Conservation (phyloP, 768 basidiomycete species). For the Suillus subaureus region DNA sequence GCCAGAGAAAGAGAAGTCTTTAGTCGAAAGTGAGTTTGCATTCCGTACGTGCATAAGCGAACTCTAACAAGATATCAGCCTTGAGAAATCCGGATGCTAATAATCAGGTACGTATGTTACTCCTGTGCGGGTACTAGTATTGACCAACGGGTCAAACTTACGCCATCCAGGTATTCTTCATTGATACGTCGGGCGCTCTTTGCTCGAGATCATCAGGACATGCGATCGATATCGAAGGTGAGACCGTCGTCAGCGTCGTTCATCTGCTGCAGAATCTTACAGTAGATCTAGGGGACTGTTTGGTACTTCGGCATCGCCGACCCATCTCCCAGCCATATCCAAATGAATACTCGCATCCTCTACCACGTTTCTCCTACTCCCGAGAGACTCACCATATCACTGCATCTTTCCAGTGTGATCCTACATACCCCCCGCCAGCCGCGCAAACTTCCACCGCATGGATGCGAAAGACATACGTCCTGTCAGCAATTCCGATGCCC, state of each 20-base stretch:
- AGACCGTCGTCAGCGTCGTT: slow-evolving; percentile 13
- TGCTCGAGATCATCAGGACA: slow-evolving; percentile 82
- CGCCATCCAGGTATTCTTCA: slow-evolving; percentile 70
- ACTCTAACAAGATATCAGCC: slow-evolving; percentile 38
- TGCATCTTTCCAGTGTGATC: slow-evolving; percentile 63
- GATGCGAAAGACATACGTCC: slow-evolving; percentile 59
- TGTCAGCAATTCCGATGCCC: slow-evolving; percentile 67
- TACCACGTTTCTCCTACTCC: slow-evolving; percentile 69
- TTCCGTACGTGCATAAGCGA: not conserved
- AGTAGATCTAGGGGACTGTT: slow-evolving; percentile 50
- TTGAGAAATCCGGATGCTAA: slow-evolving; percentile 68
- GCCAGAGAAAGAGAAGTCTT: slow-evolving; percentile 72
- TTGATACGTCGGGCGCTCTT: slow-evolving; percentile 74
- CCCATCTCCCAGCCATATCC: slow-evolving; percentile 79
- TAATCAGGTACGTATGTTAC: slow-evolving; percentile 59
- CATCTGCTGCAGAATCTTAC: slow-evolving; percentile 13
- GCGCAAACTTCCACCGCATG: slow-evolving; percentile 46
- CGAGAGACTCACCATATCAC: slow-evolving; percentile 57
- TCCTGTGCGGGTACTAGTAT: not conserved
- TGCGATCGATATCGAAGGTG: slow-evolving; percentile 80
- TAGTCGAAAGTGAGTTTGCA: slow-evolving; percentile 69
- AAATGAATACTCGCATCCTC: slow-evolving; percentile 74
- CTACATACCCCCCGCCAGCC: slow-evolving; percentile 52
- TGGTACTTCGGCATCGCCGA: slow-evolving; percentile 76
- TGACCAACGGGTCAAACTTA: slow-evolving; percentile 3